Evolutionary conservation across 116 monocot genomes (phyloP).

Genomic region (Cymodocea nodosa): DNA sequence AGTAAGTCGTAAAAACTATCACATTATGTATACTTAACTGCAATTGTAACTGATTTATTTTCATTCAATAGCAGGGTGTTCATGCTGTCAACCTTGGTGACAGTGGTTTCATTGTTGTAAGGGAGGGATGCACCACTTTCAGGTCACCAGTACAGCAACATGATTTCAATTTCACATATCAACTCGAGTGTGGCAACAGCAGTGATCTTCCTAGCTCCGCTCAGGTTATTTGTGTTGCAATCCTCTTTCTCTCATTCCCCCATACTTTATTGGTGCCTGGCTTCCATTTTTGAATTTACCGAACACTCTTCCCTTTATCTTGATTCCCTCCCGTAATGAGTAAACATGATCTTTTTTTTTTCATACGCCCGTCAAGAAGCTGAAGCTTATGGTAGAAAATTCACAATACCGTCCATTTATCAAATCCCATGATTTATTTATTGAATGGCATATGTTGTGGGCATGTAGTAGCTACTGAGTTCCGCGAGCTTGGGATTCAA

Average conservation of each 20-base stretch:
- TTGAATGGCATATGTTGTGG: too few relatives aligned
- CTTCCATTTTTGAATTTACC: background rate
- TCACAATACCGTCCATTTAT: too few relatives aligned
- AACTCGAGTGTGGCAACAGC: conserved; percentile 57
- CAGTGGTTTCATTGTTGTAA: conserved; percentile 70
- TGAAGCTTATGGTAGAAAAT: too few relatives aligned
- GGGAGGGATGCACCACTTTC: conserved; percentile 53
- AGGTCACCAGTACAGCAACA: conserved; percentile 59
- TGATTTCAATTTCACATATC: conserved; percentile 64
- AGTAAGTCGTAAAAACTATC: too few relatives aligned
- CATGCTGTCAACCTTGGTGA: conserved; percentile 80
- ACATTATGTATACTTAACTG: too few relatives aligned
- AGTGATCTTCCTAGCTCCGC: conserved; percentile 75
- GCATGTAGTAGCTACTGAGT: too few relatives aligned
- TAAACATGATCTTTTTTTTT: too few relatives aligned
- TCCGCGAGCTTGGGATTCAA: background rate
- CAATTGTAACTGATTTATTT: background rate
- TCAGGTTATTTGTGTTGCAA: conserved; percentile 29
- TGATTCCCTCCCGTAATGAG: too few relatives aligned
- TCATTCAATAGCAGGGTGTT: conserved; percentile 24
- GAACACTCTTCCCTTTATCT: too few relatives aligned
- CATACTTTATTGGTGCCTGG: background rate
- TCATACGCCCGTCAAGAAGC: too few relatives aligned
- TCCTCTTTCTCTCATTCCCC: background rate
- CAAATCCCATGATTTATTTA: too few relatives aligned